Percentiles rank a stretch among this genome's conserved stretches.
These are phyloP conservation scores for Typha latifolia DNA, from an alignment of 176 grass and related monocot genomes.

Conservation along the genomic window DNA sequence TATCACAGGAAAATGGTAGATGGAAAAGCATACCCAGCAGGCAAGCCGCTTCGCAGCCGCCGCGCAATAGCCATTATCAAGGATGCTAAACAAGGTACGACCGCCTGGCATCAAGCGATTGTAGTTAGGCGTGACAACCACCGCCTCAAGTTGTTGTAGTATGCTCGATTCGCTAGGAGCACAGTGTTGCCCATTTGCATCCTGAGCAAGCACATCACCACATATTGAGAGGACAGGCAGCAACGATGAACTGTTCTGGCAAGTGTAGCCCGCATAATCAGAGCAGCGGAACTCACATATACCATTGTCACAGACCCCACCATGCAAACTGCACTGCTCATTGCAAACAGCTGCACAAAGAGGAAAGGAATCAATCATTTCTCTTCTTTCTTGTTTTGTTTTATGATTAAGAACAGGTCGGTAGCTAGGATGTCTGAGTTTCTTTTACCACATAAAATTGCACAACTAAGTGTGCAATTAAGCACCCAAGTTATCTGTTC, in stretches of 20 bases:
- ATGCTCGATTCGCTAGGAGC: conserved; percentile 90
- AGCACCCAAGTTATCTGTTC: background rate
- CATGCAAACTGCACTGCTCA: conserved; percentile 99
- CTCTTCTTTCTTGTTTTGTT: background rate
- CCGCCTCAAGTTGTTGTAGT: conserved; percentile 89
- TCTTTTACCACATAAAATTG: too few relatives aligned
- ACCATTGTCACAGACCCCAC: conserved; percentile 95
- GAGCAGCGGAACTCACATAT: conserved; percentile 97
- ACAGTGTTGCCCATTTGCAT: conserved; percentile 82
- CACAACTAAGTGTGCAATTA: background rate
- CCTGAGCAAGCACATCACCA: conserved; percentile 76
- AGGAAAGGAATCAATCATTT: background rate
- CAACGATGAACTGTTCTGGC: conserved; percentile 85
- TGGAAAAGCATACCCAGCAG: conserved; percentile 66
- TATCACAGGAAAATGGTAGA: background rate
- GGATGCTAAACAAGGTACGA: conserved; percentile 72
- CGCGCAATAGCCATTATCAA: conserved; percentile 87
- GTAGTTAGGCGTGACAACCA: conserved; percentile 91
- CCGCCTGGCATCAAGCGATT: conserved; percentile 93
- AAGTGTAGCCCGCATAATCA: conserved; percentile 98
- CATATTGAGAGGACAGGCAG: conserved; percentile 84
- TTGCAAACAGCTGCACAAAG: conserved; percentile 79
- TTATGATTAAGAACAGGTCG: background rate
- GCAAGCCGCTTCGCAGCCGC: conserved; percentile 88
- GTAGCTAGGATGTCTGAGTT: too few relatives aligned